Evolutionary conservation across 148 eudicot genomes (phyloP).

Genomic region (Dianthus caryophyllus): DNA sequence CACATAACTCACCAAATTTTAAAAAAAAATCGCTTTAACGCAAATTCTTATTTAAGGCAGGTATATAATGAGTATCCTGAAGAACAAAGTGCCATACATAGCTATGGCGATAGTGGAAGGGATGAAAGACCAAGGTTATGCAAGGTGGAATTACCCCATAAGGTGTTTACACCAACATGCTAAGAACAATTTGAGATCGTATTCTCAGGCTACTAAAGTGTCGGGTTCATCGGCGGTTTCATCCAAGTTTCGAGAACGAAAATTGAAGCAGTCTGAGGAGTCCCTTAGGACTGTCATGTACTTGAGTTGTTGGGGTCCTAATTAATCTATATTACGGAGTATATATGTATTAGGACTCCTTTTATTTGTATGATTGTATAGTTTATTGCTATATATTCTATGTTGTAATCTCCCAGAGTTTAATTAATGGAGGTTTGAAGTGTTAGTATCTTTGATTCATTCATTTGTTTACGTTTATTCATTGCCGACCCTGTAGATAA

Average conservation of each 20-base stretch:
- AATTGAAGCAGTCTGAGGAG: constrained; percentile 14
- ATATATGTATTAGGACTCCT: too few relatives aligned
- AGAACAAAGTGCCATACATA: constrained; percentile 13
- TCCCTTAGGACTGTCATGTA: constrained; percentile 26
- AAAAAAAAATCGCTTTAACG: too few relatives aligned
- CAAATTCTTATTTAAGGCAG: too few relatives aligned
- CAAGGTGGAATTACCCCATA: constrained; percentile 23
- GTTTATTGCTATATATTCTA: too few relatives aligned
- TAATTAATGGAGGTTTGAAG: too few relatives aligned
- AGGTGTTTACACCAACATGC: constrained; percentile 13
- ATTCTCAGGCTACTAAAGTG: constrained; percentile 12
- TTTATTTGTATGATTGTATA: too few relatives aligned
- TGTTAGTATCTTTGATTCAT: too few relatives aligned
- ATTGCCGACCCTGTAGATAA: too few relatives aligned
- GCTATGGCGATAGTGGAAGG: constrained; percentile 7
- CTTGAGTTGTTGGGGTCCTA: constrained; percentile 25
- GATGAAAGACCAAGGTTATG: constrained; percentile 23
- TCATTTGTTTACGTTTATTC: too few relatives aligned
- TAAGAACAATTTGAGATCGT: constrained; percentile 15
- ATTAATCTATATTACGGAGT: not conserved
- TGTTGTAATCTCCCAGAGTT: too few relatives aligned
- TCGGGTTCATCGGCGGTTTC: constrained; percentile 12
- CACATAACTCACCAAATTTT: too few relatives aligned
- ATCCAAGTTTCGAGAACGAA: not conserved
- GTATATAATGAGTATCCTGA: not conserved